Evolutionary conservation across 2,329 filamentous ascomycete species (phyloP).

Genomic region (Teratosphaeria epicoccoides): DNA sequence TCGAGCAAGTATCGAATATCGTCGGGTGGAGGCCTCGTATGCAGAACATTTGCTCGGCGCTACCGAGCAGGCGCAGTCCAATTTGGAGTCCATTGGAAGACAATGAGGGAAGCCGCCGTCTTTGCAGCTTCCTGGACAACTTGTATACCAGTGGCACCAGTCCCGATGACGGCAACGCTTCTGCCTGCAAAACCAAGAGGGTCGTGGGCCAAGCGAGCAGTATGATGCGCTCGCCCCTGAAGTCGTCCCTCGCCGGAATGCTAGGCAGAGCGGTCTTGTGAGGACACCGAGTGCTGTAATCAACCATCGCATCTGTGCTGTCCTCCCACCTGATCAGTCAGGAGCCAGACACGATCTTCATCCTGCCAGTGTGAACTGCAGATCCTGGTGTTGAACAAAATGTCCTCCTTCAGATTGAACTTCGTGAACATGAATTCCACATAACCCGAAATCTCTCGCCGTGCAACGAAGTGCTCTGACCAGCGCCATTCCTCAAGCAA

Average conservation of each 20-base stretch:
- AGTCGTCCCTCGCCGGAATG: conserved; percentile 20
- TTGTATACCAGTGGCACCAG: conserved; percentile 31
- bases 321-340: conserved; percentile 16
- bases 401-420: conserved; percentile 48
- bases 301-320: conserved; percentile 27
- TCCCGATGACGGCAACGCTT: conserved; percentile 33
- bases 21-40: conserved; percentile 17
- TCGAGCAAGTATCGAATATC: conserved; percentile 30
- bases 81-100: conserved; percentile 60
- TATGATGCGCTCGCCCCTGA: conserved; percentile 32
- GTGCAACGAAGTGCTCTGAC: conserved; percentile 8
- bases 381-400: conserved; percentile 43
- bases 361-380: conserved; percentile 27
- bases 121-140: conserved; percentile 19
- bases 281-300: conserved; percentile 33
- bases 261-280: conserved; percentile 26
- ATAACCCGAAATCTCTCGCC: conserved; percentile 30
- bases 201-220: conserved; percentile 30
- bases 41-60: conserved; percentile 14
- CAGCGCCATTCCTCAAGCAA: conserved; percentile 13
- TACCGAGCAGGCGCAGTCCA: conserved; percentile 23
- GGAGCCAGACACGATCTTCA: conserved; percentile 22
- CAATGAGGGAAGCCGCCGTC: conserved; percentile 35
- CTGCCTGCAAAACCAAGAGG: conserved; percentile 26
- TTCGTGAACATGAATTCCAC: conserved; percentile 51